Percentiles rank a stretch among this genome's conserved stretches.
phyloP scores from a whole-genome alignment of 257 asterid genomes.

The Scutellaria galericulata region DNA sequence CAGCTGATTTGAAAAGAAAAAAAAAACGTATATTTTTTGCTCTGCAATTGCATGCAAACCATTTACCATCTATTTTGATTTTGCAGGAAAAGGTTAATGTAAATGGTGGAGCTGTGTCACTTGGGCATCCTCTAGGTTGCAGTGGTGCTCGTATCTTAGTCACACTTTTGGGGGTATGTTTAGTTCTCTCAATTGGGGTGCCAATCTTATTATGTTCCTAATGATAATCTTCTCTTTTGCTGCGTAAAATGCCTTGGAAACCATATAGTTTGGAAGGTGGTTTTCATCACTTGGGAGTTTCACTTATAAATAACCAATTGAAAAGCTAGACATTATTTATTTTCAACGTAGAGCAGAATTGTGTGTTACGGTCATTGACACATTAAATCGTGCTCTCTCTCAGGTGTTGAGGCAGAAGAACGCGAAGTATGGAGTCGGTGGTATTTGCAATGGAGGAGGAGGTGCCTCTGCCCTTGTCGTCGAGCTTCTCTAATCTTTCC shows the following conservation, averaged over 20 bases:
- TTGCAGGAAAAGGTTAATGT: slow-evolving; percentile 87
- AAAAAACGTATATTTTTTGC: neutral
- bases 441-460: slow-evolving; percentile 98
- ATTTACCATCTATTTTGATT: slow-evolving; percentile 32
- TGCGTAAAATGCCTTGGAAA: neutral
- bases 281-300: neutral
- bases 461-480: slow-evolving; percentile 96
- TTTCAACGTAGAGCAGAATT: slow-evolving; percentile 2
- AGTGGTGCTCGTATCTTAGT: slow-evolving; percentile 99
- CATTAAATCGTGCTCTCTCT: slow-evolving; percentile 23
- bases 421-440: slow-evolving; percentile 85
- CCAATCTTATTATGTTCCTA: neutral
- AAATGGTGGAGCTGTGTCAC: slow-evolving; percentile 96
- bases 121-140: slow-evolving; percentile 99
- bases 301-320: neutral
- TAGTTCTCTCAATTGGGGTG: neutral
- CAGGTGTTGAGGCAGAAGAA: slow-evolving; percentile 88
- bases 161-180: slow-evolving; percentile 91
- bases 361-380: slow-evolving; percentile 16
- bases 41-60: neutral
- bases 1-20: neutral
- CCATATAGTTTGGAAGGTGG: neutral
- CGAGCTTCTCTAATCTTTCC: slow-evolving; percentile 63
- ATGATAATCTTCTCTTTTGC: neutral
- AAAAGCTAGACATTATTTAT: neutral